Conservation (phyloP, 2,329 filamentous ascomycete species). For the Zasmidium citrigriseum region DNA sequence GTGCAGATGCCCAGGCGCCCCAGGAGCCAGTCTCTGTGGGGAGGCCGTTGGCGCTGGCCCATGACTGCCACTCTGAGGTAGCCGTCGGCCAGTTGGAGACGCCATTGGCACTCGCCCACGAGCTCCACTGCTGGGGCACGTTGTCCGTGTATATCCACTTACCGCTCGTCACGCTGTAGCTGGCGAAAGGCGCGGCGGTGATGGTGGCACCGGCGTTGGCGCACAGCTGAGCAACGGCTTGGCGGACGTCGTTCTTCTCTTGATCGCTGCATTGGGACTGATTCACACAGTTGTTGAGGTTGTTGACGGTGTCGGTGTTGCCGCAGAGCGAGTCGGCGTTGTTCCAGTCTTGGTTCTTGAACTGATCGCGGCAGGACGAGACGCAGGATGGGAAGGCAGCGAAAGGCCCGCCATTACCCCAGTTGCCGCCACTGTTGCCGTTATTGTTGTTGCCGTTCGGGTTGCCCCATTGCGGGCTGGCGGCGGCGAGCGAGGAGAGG, state of each 20-base stretch:
- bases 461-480: conserved; percentile 12
- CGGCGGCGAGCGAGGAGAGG: conserved; percentile 18
- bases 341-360: conserved; percentile 13
- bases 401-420: conserved; percentile 13
- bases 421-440: conserved; percentile 8
- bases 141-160: conserved; percentile 13
- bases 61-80: conserved; percentile 23
- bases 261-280: conserved; percentile 21
- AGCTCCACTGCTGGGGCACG: conserved; percentile 13
- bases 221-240: conserved; percentile 30
- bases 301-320: conserved; percentile 22
- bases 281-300: conserved; percentile 27
- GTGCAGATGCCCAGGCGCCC: conserved; percentile 31
- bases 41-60: conserved; percentile 23
- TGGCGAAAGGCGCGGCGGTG: conserved; percentile 26
- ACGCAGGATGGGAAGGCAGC: conserved; percentile 20
- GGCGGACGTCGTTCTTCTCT: conserved; percentile 28
- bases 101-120: conserved; percentile 19
- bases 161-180: conserved; percentile 28
- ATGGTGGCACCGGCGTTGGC: conserved; percentile 29
- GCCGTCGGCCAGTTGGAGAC: conserved; percentile 22
- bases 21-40: conserved; percentile 30
- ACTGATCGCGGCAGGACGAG: conserved; percentile 14
- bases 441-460: conserved; percentile 3
- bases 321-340: conserved; percentile 22